A percentile compares a stretch with the other conserved stretches of the same genome.
Conservation (phyloP, 495 filamentous ascomycete genomes). For the Chaetomium cochliodes region DNA sequence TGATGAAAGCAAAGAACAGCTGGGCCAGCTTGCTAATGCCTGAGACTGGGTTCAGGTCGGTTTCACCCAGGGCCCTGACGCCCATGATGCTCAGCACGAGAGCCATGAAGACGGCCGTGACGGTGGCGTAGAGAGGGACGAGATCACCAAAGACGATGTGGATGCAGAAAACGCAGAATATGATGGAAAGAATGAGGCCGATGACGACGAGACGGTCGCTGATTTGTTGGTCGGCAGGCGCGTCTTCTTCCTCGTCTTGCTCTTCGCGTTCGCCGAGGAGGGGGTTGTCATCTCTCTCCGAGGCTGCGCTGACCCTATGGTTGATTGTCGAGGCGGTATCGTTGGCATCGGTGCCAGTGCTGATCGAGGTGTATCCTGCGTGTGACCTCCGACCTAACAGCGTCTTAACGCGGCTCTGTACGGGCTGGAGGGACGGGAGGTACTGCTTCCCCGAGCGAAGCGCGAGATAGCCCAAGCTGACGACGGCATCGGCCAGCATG, state of each 20-base stretch:
- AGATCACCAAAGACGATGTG: constrained; percentile 72
- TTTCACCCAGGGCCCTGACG: constrained; percentile 90
- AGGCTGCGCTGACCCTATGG: constrained; percentile 51
- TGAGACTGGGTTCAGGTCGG: constrained; percentile 93
- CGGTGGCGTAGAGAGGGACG: constrained; percentile 67
- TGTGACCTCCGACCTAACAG: constrained; percentile 3
- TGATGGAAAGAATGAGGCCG: constrained; percentile 70
- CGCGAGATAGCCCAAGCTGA: constrained; percentile 81
- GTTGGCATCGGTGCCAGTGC: constrained; percentile 11
- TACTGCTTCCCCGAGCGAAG: constrained; percentile 43
- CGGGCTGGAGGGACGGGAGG: constrained; percentile 6
- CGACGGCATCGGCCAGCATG: constrained; percentile 90
- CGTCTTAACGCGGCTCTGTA: neutral
- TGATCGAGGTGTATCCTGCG: constrained; percentile 16
- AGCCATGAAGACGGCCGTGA: constrained; percentile 80
- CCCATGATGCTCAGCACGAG: constrained; percentile 93
- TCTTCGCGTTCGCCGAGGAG: constrained; percentile 18
- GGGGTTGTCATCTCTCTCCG: constrained; percentile 9
- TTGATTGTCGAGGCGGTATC: constrained; percentile 8
- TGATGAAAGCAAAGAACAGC: constrained; percentile 88
- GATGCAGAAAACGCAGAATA: constrained; percentile 76
- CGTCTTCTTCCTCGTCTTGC: constrained; percentile 56
- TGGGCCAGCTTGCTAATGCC: constrained; percentile 97
- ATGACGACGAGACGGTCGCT: constrained; percentile 67
- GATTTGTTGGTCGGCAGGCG: constrained; percentile 78